Percentiles rank a stretch among this genome's conserved stretches.
phyloP scores from a whole-genome alignment of 345 rosid species.

The Theobroma cacao region DNA sequence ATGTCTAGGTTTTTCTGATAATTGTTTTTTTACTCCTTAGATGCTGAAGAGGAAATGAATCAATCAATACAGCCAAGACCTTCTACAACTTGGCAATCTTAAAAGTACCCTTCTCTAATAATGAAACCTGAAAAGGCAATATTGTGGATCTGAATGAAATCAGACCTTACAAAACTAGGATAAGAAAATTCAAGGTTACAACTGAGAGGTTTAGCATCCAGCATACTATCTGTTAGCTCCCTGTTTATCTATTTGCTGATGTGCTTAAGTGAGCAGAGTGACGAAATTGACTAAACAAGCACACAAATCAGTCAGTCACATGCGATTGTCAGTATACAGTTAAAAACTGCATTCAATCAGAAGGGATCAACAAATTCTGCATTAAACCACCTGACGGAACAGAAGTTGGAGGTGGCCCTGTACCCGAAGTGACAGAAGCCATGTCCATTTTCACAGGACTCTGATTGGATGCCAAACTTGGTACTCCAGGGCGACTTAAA shows the following conservation, averaged over 20 bases:
- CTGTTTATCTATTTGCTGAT: neutral
- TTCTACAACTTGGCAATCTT: neutral
- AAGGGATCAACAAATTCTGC: slow-evolving; percentile 2
- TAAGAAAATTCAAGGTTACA: neutral
- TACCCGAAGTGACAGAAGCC: slow-evolving; percentile 57
- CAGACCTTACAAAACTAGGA: neutral
- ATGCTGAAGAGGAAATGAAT: slow-evolving; percentile 4
- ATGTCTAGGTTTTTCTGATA: neutral
- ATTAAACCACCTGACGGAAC: slow-evolving; percentile 62
- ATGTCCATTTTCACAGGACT: slow-evolving; percentile 85
- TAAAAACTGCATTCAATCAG: slow-evolving; percentile 11
- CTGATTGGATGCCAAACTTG: slow-evolving; percentile 63
- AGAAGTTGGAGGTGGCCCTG: slow-evolving; percentile 60
- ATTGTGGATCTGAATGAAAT: neutral
- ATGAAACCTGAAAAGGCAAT: slow-evolving; percentile 2
- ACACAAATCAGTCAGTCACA: slow-evolving; percentile 17
- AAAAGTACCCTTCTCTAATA: neutral
- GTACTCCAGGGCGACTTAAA: slow-evolving; percentile 66
- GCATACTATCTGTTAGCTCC: neutral
- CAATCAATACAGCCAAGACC: neutral
- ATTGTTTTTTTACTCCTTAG: neutral
- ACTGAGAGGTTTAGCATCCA: neutral
- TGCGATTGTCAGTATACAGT: neutral
- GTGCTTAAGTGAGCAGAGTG: neutral
- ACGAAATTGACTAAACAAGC: neutral